Evolutionary conservation across 495 filamentous ascomycete species (phyloP).

Genomic region (Neurospora sp.): DNA sequence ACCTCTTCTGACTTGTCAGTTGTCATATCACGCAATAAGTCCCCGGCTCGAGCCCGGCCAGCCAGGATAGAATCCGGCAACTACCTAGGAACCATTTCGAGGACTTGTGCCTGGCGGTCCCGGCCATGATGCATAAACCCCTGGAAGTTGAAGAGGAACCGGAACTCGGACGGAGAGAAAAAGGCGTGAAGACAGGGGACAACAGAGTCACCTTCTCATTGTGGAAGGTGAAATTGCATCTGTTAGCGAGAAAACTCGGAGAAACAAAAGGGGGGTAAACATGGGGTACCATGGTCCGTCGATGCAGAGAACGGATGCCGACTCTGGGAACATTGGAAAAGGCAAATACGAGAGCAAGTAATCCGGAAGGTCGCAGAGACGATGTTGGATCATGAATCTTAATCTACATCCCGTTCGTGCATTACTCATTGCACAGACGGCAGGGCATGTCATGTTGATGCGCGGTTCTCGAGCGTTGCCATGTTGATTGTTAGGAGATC

Average conservation of each 20-base stretch:
- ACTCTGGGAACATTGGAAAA: background rate
- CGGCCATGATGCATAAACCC: background rate
- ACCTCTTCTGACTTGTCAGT: too few relatives aligned
- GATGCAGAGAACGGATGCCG: background rate
- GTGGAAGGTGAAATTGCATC: slow-evolving; percentile 1
- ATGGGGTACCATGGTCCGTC: background rate
- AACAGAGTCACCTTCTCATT: slow-evolving; percentile 3
- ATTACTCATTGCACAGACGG: background rate
- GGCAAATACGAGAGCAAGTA: background rate
- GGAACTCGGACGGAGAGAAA: background rate
- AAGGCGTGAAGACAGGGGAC: background rate
- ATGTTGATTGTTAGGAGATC: background rate
- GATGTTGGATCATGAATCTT: background rate
- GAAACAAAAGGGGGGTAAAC: background rate
- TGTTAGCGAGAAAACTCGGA: background rate
- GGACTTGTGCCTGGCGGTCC: background rate
- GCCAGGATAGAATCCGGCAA: background rate
- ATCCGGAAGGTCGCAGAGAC: background rate
- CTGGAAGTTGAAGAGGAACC: background rate
- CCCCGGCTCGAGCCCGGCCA: background rate
- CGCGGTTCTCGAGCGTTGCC: background rate
- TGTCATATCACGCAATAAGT: background rate
- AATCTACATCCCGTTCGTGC: background rate
- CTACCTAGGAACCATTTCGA: background rate
- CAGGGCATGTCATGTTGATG: background rate